Percentiles rank a stretch among this genome's conserved stretches.
These are phyloP conservation scores for Saccharomycopsis schoenii DNA, from an alignment of 805 yeast genomes.

Conservation along the genomic window DNA sequence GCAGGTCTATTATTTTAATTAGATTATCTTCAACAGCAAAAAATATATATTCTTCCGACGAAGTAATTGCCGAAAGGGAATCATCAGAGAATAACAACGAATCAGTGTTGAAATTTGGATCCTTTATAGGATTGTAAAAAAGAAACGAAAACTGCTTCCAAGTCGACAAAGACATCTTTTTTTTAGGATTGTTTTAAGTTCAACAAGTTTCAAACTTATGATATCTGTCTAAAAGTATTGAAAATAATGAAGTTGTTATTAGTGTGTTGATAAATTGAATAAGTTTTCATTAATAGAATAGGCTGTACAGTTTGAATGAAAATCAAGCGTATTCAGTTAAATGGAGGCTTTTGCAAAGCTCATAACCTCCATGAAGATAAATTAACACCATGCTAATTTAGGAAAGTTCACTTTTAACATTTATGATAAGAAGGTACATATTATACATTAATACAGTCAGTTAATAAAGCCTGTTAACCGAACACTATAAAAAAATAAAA, in stretches of 20 bases:
- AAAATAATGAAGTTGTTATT: too few relatives aligned
- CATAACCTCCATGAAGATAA: neutral
- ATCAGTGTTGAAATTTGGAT: constrained; percentile 59
- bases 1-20: constrained; percentile 46
- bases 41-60: constrained; percentile 46
- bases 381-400: too few relatives aligned
- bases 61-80: constrained; percentile 50
- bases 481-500: too few relatives aligned
- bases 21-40: constrained; percentile 45
- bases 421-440: too few relatives aligned
- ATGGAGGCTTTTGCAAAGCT: neutral
- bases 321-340: neutral
- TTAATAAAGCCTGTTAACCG: too few relatives aligned
- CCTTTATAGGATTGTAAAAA: constrained; percentile 73
- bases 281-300: too few relatives aligned
- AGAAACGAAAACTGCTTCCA: constrained; percentile 87
- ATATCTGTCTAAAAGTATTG: too few relatives aligned
- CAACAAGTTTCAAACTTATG: too few relatives aligned
- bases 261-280: too few relatives aligned
- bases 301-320: neutral
- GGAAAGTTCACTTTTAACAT: too few relatives aligned
- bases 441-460: too few relatives aligned
- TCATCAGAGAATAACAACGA: constrained; percentile 74
- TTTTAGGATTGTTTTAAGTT: neutral
- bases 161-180: constrained; percentile 16